Conservation (phyloP, 169 alveolate species). For the Toxoplasma gondii region DNA sequence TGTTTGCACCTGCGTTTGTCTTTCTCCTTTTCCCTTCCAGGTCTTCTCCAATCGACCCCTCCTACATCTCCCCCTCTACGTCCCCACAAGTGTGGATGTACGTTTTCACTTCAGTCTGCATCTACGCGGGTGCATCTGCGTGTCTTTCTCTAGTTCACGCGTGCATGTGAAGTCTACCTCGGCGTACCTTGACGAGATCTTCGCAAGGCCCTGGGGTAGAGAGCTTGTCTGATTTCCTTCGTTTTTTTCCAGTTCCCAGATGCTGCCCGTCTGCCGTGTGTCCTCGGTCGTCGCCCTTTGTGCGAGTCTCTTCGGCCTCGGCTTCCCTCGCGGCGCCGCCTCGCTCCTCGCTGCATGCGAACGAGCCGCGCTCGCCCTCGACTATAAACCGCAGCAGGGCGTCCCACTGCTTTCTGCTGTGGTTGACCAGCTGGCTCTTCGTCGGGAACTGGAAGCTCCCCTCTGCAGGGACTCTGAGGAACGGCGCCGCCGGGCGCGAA, state of each 20-base stretch:
- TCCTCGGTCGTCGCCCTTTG: not conserved
- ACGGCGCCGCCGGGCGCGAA: slow-evolving; percentile 30
- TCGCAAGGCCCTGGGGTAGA: not conserved
- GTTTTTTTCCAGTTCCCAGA: not conserved
- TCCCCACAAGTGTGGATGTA: too few relatives aligned
- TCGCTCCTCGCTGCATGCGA: not conserved
- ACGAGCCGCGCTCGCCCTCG: not conserved
- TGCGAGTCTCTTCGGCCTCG: not conserved
- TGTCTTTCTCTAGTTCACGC: too few relatives aligned
- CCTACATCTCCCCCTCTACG: too few relatives aligned
- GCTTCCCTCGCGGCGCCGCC: not conserved
- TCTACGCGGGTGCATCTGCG: too few relatives aligned
- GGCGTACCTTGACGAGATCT: slow-evolving; percentile 28
- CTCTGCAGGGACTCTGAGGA: slow-evolving; percentile 56
- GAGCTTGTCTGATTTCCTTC: not conserved
- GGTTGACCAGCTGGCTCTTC: slow-evolving; percentile 61
- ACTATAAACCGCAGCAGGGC: slow-evolving; percentile 50
- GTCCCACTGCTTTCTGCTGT: slow-evolving; percentile 69
- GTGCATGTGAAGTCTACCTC: too few relatives aligned
- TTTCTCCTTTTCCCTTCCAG: too few relatives aligned
- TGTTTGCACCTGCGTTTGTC: too few relatives aligned
- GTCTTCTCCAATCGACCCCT: too few relatives aligned
- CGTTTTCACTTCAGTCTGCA: too few relatives aligned
- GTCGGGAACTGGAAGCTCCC: slow-evolving; percentile 61
- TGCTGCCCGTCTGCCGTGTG: not conserved